Conservation (phyloP, 2,329 filamentous ascomycete species). For the Aphanoascus verrucosus region DNA sequence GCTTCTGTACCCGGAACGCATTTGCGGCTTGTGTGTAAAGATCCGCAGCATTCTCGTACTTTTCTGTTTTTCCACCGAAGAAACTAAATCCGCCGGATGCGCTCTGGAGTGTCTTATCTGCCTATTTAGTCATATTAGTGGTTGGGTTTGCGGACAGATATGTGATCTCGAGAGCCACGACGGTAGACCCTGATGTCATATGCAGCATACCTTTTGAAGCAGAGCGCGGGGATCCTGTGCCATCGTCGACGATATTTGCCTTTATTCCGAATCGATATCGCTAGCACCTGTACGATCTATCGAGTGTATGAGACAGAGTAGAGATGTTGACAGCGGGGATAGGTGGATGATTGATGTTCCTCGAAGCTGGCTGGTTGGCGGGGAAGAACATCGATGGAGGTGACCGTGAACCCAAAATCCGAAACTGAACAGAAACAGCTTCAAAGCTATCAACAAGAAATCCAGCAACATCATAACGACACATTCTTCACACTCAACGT, state of each 20-base stretch:
- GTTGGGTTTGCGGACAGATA: background rate
- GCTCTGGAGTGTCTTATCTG: conserved; percentile 68
- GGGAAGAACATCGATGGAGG: background rate
- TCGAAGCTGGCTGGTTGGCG: background rate
- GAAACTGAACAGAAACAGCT: no score
- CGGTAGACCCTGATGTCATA: conserved; percentile 12
- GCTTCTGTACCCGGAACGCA: conserved; percentile 78
- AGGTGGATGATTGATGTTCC: background rate
- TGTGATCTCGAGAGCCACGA: conserved; percentile 14
- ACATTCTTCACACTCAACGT: no score
- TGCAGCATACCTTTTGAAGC: conserved; percentile 57
- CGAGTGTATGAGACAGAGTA: background rate
- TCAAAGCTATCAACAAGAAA: no score
- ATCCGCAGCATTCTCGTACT: conserved; percentile 81
- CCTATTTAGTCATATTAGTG: conserved; percentile 42
- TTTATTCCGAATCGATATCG: background rate
- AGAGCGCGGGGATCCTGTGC: conserved; percentile 71
- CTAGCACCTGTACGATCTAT: background rate
- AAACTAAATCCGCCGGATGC: conserved; percentile 76
- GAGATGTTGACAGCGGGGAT: background rate
- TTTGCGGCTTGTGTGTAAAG: conserved; percentile 82
- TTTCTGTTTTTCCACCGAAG: conserved; percentile 78
- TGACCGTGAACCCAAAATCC: background rate
- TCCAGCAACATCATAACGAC: no score
- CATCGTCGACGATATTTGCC: conserved; percentile 8